phyloP scores from a whole-genome alignment of 2,329 filamentous ascomycete species.

The Aspergillus unguis region DNA sequence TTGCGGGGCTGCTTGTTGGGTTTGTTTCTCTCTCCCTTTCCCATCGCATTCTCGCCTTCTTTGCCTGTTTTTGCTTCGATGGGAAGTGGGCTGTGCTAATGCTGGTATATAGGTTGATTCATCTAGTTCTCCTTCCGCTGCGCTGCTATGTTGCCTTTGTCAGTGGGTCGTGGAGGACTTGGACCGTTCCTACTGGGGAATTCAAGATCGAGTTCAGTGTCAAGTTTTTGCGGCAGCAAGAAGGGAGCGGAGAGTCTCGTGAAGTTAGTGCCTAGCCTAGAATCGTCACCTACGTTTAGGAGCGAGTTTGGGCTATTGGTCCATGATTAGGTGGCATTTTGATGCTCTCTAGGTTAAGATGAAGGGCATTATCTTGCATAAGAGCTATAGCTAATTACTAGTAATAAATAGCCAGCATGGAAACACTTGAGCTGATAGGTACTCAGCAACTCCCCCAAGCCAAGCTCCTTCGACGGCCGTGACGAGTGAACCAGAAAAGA shows the following conservation, averaged over 20 bases:
- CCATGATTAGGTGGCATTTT: too few species aligned
- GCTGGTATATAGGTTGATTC: not conserved
- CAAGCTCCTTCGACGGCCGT: slow-evolving; percentile 2
- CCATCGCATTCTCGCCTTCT: not conserved
- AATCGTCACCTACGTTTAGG: too few species aligned
- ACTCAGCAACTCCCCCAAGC: not conserved
- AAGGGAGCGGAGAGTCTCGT: not conserved
- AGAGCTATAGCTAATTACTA: not conserved
- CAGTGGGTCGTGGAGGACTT: not conserved
- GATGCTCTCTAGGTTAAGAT: too few species aligned
- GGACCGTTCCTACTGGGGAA: slow-evolving; percentile 7
- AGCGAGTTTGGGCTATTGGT: too few species aligned
- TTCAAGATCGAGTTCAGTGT: slow-evolving; percentile 9
- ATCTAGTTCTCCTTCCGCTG: slow-evolving; percentile 2
- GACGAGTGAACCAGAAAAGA: not conserved
- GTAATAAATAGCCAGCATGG: not conserved
- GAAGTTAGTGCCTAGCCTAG: not conserved
- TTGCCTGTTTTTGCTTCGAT: not conserved
- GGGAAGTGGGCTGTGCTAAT: not conserved
- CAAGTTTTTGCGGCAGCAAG: slow-evolving; percentile 5
- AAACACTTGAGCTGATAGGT: not conserved
- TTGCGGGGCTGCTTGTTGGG: slow-evolving; percentile 1
- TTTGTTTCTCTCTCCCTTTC: not conserved
- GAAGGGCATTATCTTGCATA: too few species aligned
- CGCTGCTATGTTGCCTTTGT: not conserved